Conservation (phyloP, 2,329 filamentous ascomycete species). For the Diaporthe eres region DNA sequence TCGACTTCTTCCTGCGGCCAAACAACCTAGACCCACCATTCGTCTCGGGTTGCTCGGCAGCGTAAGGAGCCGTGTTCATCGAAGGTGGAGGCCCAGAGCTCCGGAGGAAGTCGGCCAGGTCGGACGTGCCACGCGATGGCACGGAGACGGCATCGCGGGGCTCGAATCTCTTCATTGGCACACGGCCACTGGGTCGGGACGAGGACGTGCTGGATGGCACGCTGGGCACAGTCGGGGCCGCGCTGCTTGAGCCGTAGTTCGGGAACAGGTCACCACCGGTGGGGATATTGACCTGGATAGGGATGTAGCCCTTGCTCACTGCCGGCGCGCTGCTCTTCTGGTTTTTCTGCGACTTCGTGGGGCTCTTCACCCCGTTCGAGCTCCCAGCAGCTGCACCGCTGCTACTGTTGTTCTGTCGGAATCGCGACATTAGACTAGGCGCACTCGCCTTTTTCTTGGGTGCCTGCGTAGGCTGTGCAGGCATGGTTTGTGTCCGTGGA, state of each 20-base stretch:
- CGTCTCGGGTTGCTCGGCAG: conserved; percentile 23
- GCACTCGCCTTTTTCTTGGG: conserved; percentile 75
- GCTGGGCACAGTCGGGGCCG: conserved; percentile 43
- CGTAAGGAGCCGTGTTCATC: conserved; percentile 19
- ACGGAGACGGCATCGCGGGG: conserved; percentile 65
- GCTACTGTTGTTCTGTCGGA: conserved; percentile 59
- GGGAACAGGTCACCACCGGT: conserved; percentile 58
- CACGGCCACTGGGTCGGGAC: conserved; percentile 51
- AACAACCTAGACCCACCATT: conserved; percentile 35
- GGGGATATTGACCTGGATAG: conserved; percentile 67
- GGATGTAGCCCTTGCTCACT: conserved; percentile 60
- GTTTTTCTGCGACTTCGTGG: conserved; percentile 50
- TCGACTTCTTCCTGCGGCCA: conserved; percentile 40
- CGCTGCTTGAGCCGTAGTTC: conserved; percentile 50
- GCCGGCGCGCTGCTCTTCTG: conserved; percentile 53
- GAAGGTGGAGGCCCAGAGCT: conserved; percentile 74
- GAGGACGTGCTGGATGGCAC: conserved; percentile 26
- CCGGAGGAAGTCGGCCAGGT: conserved; percentile 80
- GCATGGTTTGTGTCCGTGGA: conserved; percentile 51
- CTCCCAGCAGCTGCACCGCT: conserved; percentile 47
- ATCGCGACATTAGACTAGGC: conserved; percentile 72
- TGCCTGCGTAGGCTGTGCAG: conserved; percentile 46
- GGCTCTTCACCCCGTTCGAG: conserved; percentile 48
- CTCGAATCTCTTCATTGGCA: conserved; percentile 71
- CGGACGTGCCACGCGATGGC: conserved; percentile 67